Evolutionary conservation across 2,329 filamentous ascomycete species (phyloP).

Genomic region (Clarireedia hainanense): DNA sequence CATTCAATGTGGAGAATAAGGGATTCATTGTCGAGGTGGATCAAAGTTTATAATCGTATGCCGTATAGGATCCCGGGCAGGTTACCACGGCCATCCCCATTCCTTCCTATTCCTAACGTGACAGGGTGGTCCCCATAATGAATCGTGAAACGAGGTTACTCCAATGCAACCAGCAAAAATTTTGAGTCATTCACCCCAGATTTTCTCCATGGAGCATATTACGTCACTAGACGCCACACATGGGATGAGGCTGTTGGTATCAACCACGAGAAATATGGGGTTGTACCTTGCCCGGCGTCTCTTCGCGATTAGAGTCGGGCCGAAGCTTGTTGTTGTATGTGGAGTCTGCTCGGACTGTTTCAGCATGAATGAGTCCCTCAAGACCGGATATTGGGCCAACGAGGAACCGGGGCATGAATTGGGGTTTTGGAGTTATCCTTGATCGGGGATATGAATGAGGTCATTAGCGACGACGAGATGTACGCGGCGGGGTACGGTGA

Average conservation of each 20-base stretch:
- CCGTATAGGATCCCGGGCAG: background rate
- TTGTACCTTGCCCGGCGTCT: constrained; percentile 2
- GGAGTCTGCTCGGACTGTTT: background rate
- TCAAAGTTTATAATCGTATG: background rate
- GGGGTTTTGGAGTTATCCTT: background rate
- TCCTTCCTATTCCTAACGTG: background rate
- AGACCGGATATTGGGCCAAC: background rate
- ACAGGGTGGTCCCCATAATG: background rate
- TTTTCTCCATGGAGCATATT: background rate
- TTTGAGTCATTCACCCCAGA: background rate
- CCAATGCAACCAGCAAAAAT: background rate
- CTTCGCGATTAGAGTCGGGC: background rate
- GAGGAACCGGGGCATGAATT: background rate
- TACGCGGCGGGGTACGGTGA: background rate
- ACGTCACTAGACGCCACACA: background rate
- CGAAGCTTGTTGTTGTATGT: background rate
- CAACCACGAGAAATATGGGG: background rate
- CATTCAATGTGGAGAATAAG: background rate
- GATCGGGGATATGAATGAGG: background rate
- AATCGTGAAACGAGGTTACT: background rate
- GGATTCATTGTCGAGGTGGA: background rate
- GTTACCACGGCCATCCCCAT: background rate
- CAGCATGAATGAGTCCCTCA: background rate
- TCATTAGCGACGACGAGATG: background rate
- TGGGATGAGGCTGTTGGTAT: background rate